Conservation (phyloP, 345 rosid genomes). For the Populus ilicifolia region DNA sequence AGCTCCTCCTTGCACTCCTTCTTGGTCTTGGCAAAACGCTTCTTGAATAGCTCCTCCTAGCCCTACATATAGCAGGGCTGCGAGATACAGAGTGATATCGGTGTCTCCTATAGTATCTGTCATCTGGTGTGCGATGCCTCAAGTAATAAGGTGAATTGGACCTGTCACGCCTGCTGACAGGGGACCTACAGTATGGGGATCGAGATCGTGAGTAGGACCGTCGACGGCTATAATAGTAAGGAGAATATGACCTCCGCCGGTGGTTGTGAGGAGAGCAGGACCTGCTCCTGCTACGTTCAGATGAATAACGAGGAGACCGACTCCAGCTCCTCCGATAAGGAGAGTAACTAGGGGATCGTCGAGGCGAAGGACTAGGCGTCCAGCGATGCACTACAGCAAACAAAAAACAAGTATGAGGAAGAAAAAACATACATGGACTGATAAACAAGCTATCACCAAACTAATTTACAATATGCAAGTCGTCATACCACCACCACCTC, state of each 20-base stretch:
- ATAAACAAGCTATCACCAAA: neutral
- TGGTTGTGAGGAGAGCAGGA: slow-evolving; percentile 35
- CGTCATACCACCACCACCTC: slow-evolving; percentile 29
- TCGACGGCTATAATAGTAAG: slow-evolving; percentile 16
- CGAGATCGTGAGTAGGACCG: slow-evolving; percentile 38
- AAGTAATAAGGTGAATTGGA: slow-evolving; percentile 43
- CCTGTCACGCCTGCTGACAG: slow-evolving; percentile 36
- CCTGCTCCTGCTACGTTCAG: slow-evolving; percentile 53
- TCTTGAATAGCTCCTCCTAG: slow-evolving; percentile 15
- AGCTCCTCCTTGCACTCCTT: slow-evolving; percentile 28
- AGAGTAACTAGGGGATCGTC: slow-evolving; percentile 49
- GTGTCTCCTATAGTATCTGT: slow-evolving; percentile 21
- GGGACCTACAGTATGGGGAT: slow-evolving; percentile 49
- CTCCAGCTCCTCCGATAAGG: slow-evolving; percentile 37
- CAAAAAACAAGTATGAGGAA: neutral
- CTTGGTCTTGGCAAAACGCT: slow-evolving; percentile 19
- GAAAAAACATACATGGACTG: neutral
- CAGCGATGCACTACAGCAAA: slow-evolving; percentile 33
- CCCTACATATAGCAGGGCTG: slow-evolving; percentile 33
- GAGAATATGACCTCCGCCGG: slow-evolving; percentile 35
- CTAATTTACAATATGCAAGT: neutral
- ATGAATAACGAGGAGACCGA: slow-evolving; percentile 47
- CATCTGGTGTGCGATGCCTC: slow-evolving; percentile 28
- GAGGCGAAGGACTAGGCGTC: slow-evolving; percentile 45
- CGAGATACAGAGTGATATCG: slow-evolving; percentile 1